phyloP scores from a whole-genome alignment of 2,329 filamentous ascomycete species.

The Microcyclospora pomicola region DNA sequence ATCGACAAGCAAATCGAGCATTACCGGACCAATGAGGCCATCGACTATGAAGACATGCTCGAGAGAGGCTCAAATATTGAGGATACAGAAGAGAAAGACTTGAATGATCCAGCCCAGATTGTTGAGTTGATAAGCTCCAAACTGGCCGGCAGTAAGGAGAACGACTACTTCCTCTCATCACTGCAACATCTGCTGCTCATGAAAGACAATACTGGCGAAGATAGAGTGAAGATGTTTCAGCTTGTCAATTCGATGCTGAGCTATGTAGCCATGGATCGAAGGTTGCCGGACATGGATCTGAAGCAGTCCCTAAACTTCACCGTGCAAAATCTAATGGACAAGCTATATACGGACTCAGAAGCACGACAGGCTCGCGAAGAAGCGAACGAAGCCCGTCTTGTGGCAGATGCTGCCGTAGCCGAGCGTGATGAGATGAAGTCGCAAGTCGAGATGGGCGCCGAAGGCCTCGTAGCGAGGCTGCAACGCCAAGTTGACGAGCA shows the following conservation, averaged over 20 bases:
- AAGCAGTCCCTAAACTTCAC: constrained; percentile 97
- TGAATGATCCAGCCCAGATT: constrained; percentile 86
- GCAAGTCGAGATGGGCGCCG: constrained; percentile 78
- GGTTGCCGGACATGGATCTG: constrained; percentile 89
- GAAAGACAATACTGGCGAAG: constrained; percentile 79
- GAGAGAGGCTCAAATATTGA: constrained; percentile 85
- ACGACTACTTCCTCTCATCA: constrained; percentile 92
- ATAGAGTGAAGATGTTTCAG: constrained; percentile 89
- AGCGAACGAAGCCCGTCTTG: constrained; percentile 74
- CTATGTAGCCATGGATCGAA: constrained; percentile 95
- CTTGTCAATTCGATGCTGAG: constrained; percentile 97
- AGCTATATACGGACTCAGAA: constrained; percentile 91
- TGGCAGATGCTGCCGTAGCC: constrained; percentile 88
- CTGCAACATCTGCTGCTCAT: constrained; percentile 92
- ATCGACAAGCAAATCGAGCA: constrained; percentile 97
- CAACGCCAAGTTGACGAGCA: constrained; percentile 94
- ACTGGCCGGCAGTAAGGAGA: constrained; percentile 67
- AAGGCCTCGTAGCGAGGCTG: constrained; percentile 82
- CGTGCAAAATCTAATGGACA: constrained; percentile 87
- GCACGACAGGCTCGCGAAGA: constrained; percentile 86
- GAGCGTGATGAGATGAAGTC: constrained; percentile 91
- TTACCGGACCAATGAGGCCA: constrained; percentile 85
- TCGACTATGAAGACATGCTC: constrained; percentile 95
- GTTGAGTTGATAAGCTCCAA: constrained; percentile 83
- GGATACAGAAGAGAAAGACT: constrained; percentile 76